Percentiles rank a stretch among this genome's conserved stretches.
phyloP scores from a whole-genome alignment of 2,329 filamentous ascomycete genomes.

The Hymenoscyphus scutula region DNA sequence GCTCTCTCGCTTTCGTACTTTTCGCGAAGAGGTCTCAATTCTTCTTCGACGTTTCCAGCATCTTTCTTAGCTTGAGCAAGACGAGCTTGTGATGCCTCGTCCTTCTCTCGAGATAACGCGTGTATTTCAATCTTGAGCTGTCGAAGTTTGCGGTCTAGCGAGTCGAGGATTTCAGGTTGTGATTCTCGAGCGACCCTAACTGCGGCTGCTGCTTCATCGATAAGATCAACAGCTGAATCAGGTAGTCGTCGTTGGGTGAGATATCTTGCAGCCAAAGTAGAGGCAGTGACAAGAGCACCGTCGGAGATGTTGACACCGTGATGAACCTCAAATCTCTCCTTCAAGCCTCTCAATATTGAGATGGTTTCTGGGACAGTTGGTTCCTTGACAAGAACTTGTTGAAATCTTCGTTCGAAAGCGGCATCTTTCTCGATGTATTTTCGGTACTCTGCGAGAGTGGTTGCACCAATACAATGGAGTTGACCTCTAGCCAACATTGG shows the following conservation, averaged over 20 bases:
- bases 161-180: conserved; percentile 93
- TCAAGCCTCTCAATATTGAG: conserved; percentile 96
- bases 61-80: conserved; percentile 82
- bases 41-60: conserved; percentile 90
- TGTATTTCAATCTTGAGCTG: conserved; percentile 98
- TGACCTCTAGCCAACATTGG: conserved; percentile 97
- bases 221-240: conserved; percentile 93
- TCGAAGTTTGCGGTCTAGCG: conserved; percentile 81
- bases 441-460: conserved; percentile 90
- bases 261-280: conserved; percentile 90
- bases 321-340: conserved; percentile 97
- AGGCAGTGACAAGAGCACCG: conserved; percentile 84
- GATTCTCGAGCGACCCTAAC: conserved; percentile 94
- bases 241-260: conserved; percentile 87
- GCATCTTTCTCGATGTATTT: conserved; percentile 99
- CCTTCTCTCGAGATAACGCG: conserved; percentile 88
- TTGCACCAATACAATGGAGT: conserved; percentile 96
- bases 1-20: conserved; percentile 95
- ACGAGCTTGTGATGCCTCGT: conserved; percentile 84
- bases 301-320: conserved; percentile 97
- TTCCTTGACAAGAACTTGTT: conserved; percentile 96
- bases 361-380: conserved; percentile 85
- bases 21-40: conserved; percentile 84
- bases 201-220: conserved; percentile 96
- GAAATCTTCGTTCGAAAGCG: conserved; percentile 96